A percentile compares a stretch with the other conserved stretches of the same genome.
Evolutionary conservation across 352 stramenopile genomes (phyloP).

Genomic region (Globisporangium polare): DNA sequence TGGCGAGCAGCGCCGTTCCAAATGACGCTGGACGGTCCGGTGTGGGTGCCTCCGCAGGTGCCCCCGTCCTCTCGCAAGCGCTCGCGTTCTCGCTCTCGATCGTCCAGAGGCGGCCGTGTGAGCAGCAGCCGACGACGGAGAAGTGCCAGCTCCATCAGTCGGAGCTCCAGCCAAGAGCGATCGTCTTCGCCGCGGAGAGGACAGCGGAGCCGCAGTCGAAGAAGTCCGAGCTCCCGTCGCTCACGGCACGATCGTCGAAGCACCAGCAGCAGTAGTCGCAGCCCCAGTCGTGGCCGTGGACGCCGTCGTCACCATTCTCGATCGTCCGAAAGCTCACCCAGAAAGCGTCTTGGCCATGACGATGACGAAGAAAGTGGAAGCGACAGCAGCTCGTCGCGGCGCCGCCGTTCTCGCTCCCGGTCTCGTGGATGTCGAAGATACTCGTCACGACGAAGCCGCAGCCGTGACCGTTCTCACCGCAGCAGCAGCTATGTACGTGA

Average conservation of each 20-base stretch:
- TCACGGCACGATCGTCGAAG: neutral
- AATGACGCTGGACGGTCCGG: constrained; percentile 46
- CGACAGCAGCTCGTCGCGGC: constrained; percentile 9
- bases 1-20: constrained; percentile 59
- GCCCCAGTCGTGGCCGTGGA: constrained; percentile 23
- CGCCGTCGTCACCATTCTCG: constrained; percentile 16
- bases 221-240: constrained; percentile 1
- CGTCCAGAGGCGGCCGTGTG: constrained; percentile 15
- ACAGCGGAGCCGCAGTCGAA: constrained; percentile 17
- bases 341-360: constrained; percentile 13
- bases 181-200: constrained; percentile 3
- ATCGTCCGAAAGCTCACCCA: constrained; percentile 1
- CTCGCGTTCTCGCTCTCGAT: constrained; percentile 19
- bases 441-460: neutral
- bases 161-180: constrained; percentile 24
- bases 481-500: neutral
- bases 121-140: constrained; percentile 12
- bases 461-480: neutral
- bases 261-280: constrained; percentile 12
- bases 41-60: constrained; percentile 62
- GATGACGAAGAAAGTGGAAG: constrained; percentile 12
- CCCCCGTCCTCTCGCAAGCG: constrained; percentile 15
- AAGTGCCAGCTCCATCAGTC: constrained; percentile 3
- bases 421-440: constrained; percentile 9
- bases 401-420: constrained; percentile 3